Percentiles rank a stretch among this genome's conserved stretches.
These are phyloP conservation scores for Syncephalastrum racemosum DNA, from an alignment of 371 early-diverging fungal genomes.

Conservation along the genomic window DNA sequence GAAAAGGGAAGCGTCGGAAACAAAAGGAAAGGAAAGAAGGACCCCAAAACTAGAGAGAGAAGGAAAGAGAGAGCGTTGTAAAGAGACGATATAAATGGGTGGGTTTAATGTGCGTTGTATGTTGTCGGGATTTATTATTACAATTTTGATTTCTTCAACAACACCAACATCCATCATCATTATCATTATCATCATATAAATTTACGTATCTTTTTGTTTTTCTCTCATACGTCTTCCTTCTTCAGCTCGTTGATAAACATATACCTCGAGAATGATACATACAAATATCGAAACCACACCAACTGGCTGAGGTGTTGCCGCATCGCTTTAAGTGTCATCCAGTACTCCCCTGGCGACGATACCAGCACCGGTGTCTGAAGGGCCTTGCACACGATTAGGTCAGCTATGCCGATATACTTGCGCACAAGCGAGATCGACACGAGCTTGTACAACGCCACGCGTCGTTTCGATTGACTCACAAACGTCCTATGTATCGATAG, in stretches of 20 bases:
- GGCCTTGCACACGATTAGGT: conserved; percentile 29
- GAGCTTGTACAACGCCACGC: conserved; percentile 55
- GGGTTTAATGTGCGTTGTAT: too few relatives aligned
- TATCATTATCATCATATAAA: conserved; percentile 5
- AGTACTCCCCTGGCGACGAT: conserved; percentile 51
- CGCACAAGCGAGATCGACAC: conserved; percentile 63
- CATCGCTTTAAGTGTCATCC: conserved; percentile 76
- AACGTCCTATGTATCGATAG: neutral
- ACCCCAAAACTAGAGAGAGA: too few relatives aligned
- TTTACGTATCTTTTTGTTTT: too few relatives aligned
- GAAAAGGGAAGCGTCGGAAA: too few relatives aligned
- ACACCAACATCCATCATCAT: conserved; percentile 1
- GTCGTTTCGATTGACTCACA: neutral
- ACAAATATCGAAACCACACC: conserved; percentile 96
- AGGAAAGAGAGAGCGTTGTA: too few relatives aligned
- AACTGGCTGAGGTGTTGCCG: conserved; percentile 83
- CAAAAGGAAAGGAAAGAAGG: too few relatives aligned
- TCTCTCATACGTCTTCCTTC: too few relatives aligned
- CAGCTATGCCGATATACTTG: conserved; percentile 79
- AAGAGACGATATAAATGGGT: too few relatives aligned
- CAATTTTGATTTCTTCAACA: neutral
- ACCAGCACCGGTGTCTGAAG: conserved; percentile 44
- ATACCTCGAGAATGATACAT: conserved; percentile 92
- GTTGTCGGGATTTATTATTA: too few relatives aligned
- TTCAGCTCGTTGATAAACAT: conserved; percentile 82